A percentile compares a stretch with the other conserved stretches of the same genome.
phyloP scores from a whole-genome alignment of 805 yeast species.

The Zygosaccharomyces bisporus region DNA sequence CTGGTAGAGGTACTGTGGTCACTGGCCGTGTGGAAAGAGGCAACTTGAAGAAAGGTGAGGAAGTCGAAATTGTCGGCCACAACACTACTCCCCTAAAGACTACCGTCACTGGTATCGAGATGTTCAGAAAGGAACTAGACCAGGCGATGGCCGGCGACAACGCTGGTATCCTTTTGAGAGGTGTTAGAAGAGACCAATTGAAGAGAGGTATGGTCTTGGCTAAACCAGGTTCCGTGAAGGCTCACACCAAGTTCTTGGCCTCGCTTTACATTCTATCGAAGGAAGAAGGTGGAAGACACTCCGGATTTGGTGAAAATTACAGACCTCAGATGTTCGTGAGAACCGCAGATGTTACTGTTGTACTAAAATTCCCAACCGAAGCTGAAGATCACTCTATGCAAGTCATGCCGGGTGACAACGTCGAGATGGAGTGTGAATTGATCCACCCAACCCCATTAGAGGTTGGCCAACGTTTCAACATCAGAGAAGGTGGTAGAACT shows the following conservation, averaged over 20 bases:
- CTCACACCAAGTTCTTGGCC: constrained; percentile 91
- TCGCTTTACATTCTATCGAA: constrained; percentile 88
- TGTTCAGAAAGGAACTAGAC: constrained; percentile 98
- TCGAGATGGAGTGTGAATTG: constrained; percentile 90
- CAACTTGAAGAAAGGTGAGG: constrained; percentile 95
- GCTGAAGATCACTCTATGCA: constrained; percentile 81
- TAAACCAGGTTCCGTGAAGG: constrained; percentile 86
- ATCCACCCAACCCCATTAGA: constrained; percentile 91
- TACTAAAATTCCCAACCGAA: constrained; percentile 81
- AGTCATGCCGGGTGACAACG: constrained; percentile 97
- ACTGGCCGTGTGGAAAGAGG: constrained; percentile 99
- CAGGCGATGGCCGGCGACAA: constrained; percentile 99
- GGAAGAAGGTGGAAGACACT: constrained; percentile 99
- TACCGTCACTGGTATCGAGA: constrained; percentile 96
- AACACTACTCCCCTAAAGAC: constrained; percentile 84
- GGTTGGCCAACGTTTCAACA: constrained; percentile 96
- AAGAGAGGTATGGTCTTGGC: constrained; percentile 97
- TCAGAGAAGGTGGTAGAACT: constrained; percentile 99
- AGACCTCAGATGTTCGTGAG: constrained; percentile 97
- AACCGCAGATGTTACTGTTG: constrained; percentile 92
- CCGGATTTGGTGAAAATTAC: constrained; percentile 94
- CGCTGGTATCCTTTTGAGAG: constrained; percentile 96
- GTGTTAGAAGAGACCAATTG: constrained; percentile 95
- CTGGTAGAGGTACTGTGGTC: constrained; percentile 99
- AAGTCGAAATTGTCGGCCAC: constrained; percentile 93